Evolutionary conservation across 2,329 filamentous ascomycete species (phyloP).

Genomic region (Chalaropsis thielavioides): DNA sequence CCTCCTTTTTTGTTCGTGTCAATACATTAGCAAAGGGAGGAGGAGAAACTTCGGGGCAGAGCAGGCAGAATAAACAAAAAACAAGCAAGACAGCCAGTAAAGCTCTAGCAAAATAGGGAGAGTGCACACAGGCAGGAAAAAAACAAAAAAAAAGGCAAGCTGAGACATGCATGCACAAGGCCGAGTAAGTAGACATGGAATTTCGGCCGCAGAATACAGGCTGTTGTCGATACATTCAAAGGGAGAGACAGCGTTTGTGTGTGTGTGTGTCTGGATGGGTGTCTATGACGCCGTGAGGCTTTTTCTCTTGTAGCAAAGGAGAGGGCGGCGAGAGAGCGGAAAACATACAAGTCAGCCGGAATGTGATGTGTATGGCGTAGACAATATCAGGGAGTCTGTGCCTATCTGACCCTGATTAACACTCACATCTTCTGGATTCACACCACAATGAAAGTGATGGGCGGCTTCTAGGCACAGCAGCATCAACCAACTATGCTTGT

Average conservation of each 20-base stretch:
- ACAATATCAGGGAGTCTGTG: background rate
- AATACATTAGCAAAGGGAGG: background rate
- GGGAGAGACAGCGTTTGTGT: too few relatives aligned
- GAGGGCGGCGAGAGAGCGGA: background rate
- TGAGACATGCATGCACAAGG: conserved; percentile 1
- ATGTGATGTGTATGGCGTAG: background rate
- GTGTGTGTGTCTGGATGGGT: too few relatives aligned
- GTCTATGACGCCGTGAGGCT: background rate
- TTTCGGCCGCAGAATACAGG: background rate
- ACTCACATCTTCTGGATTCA: background rate
- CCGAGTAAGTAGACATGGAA: background rate
- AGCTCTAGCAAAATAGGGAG: background rate
- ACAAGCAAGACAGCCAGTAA: background rate
- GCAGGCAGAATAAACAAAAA: too few relatives aligned
- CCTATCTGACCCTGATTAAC: background rate
- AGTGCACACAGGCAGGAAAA: background rate
- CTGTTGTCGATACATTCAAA: background rate
- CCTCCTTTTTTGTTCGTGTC: background rate
- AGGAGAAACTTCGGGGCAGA: background rate
- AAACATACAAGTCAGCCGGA: too few relatives aligned
- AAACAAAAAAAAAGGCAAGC: background rate
- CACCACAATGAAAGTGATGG: background rate
- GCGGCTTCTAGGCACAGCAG: too few relatives aligned
- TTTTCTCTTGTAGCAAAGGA: background rate
- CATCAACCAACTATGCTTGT: too few relatives aligned